Evolutionary conservation across 345 rosid genomes (phyloP).

Genomic region (Moringa oleifera): DNA sequence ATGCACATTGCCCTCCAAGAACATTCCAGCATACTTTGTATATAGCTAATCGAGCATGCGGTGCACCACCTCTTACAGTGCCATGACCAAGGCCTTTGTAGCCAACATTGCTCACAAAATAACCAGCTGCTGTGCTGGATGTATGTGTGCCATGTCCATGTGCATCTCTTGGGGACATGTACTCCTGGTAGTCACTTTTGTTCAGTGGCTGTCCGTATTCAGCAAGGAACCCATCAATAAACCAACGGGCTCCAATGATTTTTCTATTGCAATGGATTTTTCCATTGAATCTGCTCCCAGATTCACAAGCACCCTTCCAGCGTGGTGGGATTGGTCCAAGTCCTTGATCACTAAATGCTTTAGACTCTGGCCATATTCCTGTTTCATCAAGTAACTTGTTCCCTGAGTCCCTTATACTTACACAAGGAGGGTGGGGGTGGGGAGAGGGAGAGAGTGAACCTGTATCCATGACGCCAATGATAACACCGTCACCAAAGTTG

Average conservation of each 20-base stretch:
- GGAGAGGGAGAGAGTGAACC: slow-evolving; percentile 10
- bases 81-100: slow-evolving; percentile 45
- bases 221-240: slow-evolving; percentile 39
- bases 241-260: slow-evolving; percentile 49
- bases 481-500: slow-evolving; percentile 27
- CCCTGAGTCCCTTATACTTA: too few species aligned
- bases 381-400: slow-evolving; percentile 2
- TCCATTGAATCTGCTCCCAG: slow-evolving; percentile 31
- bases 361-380: slow-evolving; percentile 42
- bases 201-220: slow-evolving; percentile 29
- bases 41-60: slow-evolving; percentile 38
- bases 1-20: slow-evolving; percentile 7
- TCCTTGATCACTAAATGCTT: slow-evolving; percentile 35
- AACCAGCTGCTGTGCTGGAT: slow-evolving; percentile 40
- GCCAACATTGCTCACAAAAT: slow-evolving; percentile 31
- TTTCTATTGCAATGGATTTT: slow-evolving; percentile 34
- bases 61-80: slow-evolving; percentile 36
- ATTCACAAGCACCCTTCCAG: slow-evolving; percentile 46
- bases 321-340: slow-evolving; percentile 42
- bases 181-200: slow-evolving; percentile 23
- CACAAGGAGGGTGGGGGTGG: background rate
- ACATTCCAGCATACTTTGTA: slow-evolving; percentile 54
- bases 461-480: slow-evolving; percentile 27
- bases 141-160: slow-evolving; percentile 52
- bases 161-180: slow-evolving; percentile 41